Conservation (phyloP, 805 yeast genomes). For the Candida xyloterini region DNA sequence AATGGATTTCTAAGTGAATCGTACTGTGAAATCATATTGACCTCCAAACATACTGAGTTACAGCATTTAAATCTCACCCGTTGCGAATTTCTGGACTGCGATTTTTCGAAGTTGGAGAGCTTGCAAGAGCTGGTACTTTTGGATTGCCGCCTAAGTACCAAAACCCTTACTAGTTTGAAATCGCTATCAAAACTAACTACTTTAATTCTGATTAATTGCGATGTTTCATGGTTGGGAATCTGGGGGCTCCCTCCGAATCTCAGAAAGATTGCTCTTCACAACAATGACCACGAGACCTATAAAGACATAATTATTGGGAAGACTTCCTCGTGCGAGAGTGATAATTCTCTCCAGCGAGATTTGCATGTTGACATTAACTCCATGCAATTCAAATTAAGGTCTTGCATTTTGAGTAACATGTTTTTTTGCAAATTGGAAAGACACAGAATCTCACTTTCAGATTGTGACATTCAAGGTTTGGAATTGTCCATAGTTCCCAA, state of each 20-base stretch:
- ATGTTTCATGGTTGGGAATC: conserved; percentile 17
- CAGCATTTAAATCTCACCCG: conserved; percentile 14
- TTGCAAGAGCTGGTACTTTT: conserved; percentile 18
- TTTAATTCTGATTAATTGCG: conserved; percentile 21
- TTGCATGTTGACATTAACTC: conserved; percentile 17
- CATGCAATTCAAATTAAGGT: conserved; percentile 10
- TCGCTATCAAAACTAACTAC: conserved; percentile 6
- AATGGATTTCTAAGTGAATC: conserved; percentile 11
- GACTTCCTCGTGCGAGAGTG: neutral
- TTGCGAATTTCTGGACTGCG: conserved; percentile 11
- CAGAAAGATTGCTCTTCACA: conserved; percentile 16
- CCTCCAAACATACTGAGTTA: conserved; percentile 1
- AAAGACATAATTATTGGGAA: conserved; percentile 17
- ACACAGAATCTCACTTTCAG: conserved; percentile 6
- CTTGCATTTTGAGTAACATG: neutral
- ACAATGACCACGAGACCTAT: conserved; percentile 15
- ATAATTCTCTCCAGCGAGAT: neutral
- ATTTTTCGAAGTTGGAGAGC: conserved; percentile 12
- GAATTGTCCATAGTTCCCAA: conserved; percentile 19
- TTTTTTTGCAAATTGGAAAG: conserved; percentile 7
- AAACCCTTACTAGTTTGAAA: conserved; percentile 11
- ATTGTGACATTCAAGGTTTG: neutral
- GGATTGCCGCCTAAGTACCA: conserved; percentile 17
- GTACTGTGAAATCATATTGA: conserved; percentile 1
- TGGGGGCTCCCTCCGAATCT: conserved; percentile 20